phyloP scores from a whole-genome alignment of 305 asterid species.

The Fraxinus floribunda region DNA sequence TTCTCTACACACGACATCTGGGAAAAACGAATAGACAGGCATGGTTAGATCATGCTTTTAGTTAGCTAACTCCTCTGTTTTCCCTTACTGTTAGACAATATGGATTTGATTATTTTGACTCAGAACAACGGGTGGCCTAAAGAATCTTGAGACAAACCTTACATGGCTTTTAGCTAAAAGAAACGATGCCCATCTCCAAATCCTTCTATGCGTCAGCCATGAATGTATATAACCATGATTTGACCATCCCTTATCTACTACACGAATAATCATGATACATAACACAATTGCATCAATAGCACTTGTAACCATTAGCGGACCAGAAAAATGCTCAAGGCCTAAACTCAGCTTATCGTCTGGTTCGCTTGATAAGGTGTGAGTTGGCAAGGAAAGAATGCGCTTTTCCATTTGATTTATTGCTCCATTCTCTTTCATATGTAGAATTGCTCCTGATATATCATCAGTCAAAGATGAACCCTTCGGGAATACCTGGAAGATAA shows the following conservation, averaged over 20 bases:
- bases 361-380: neutral
- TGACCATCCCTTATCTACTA: neutral
- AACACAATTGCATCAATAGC: conserved; percentile 5
- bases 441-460: neutral
- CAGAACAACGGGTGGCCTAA: neutral
- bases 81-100: neutral
- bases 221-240: neutral
- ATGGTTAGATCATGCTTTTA: neutral
- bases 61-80: neutral
- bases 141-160: neutral
- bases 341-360: neutral
- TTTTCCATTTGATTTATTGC: neutral
- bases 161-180: neutral
- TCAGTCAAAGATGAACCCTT: neutral
- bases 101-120: neutral
- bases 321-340: neutral
- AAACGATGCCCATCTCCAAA: conserved; percentile 6
- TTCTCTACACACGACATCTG: neutral
- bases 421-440: neutral
- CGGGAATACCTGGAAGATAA: neutral
- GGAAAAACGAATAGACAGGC: neutral
- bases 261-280: neutral
- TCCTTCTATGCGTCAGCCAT: neutral
- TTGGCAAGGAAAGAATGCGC: neutral
- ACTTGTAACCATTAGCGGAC: conserved; percentile 4